A percentile compares a stretch with the other conserved stretches of the same genome.
Conservation (phyloP, 2,329 filamentous ascomycete species). For the Alternaria consortialis region DNA sequence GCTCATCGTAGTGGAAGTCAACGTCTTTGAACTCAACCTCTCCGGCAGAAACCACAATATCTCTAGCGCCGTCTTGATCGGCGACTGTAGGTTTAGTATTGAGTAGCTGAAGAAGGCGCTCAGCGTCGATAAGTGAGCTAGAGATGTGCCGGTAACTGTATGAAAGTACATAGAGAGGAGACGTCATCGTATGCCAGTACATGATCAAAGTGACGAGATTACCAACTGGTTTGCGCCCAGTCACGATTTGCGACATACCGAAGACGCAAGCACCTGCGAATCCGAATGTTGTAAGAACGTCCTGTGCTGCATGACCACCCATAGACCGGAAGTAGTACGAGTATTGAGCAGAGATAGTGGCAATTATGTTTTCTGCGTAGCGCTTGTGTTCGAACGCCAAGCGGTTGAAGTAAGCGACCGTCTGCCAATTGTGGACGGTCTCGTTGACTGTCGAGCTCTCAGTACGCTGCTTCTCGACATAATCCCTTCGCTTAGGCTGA, state of each 20-base stretch:
- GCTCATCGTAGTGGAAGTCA: constrained; percentile 64
- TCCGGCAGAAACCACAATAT: constrained; percentile 58
- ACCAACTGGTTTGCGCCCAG: constrained; percentile 62
- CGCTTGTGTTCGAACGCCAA: constrained; percentile 62
- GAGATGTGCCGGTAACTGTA: constrained; percentile 60
- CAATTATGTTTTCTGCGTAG: constrained; percentile 55
- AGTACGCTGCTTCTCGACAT: constrained; percentile 57
- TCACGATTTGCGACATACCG: constrained; percentile 63
- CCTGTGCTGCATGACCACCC: constrained; percentile 53
- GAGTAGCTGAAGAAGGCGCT: constrained; percentile 67
- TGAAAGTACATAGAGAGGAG: constrained; percentile 61
- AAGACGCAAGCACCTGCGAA: constrained; percentile 61
- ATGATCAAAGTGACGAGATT: constrained; percentile 71
- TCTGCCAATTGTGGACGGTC: constrained; percentile 68
- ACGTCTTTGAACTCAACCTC: constrained; percentile 65
- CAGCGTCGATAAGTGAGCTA: constrained; percentile 69
- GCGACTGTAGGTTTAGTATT: constrained; percentile 65
- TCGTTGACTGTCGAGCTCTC: constrained; percentile 66
- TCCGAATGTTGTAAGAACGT: constrained; percentile 59
- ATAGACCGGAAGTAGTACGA: constrained; percentile 44
- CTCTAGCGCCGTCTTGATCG: constrained; percentile 51
- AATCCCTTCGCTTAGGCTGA: constrained; percentile 52
- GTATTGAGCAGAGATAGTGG: constrained; percentile 48
- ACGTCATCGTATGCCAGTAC: constrained; percentile 66
- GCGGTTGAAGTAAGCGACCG: constrained; percentile 68